Conservation (phyloP, 2,329 filamentous ascomycete species). For the Penicillium griseofulvum region DNA sequence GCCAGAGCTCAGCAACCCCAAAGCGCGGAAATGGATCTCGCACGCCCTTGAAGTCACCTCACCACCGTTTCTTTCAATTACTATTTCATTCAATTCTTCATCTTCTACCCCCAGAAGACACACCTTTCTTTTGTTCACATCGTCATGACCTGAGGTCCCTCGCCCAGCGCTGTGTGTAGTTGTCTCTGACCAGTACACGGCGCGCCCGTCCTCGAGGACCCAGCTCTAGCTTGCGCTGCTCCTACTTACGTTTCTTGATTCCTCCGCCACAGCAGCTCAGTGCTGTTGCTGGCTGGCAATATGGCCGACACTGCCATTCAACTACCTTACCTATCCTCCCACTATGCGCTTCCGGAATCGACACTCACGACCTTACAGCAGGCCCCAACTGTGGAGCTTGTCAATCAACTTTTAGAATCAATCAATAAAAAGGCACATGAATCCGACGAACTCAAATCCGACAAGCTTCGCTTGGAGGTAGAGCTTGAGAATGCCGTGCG, state of each 20-base stretch:
- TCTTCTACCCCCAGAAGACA: not conserved
- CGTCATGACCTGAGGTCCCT: conserved; percentile 21
- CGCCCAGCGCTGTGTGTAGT: conserved; percentile 23
- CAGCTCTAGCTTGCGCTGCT: conserved; percentile 11
- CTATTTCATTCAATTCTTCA: conserved; percentile 5
- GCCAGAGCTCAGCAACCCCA: conserved; percentile 11
- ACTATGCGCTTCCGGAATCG: conserved; percentile 57
- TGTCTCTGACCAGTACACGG: conserved; percentile 20
- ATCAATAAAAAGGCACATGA: conserved; percentile 78
- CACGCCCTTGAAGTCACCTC: conserved; percentile 10
- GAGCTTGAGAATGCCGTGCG: conserved; percentile 89
- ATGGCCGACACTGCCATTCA: conserved; percentile 60
- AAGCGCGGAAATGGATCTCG: conserved; percentile 14
- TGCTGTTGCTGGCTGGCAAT: conserved; percentile 18
- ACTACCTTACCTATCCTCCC: conserved; percentile 58
- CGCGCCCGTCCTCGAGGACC: conserved; percentile 10
- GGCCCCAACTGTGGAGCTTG: conserved; percentile 70
- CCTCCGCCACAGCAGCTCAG: conserved; percentile 10
- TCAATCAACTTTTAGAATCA: conserved; percentile 69
- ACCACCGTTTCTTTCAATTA: conserved; percentile 4
- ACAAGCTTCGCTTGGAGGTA: conserved; percentile 86
- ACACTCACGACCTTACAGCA: conserved; percentile 56
- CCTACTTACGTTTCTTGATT: conserved; percentile 4
- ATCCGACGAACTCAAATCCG: conserved; percentile 74
- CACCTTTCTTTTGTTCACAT: conserved; percentile 4